phyloP scores from a whole-genome alignment of 1,284 basidiomycete genomes.

The Irpex sp. region DNA sequence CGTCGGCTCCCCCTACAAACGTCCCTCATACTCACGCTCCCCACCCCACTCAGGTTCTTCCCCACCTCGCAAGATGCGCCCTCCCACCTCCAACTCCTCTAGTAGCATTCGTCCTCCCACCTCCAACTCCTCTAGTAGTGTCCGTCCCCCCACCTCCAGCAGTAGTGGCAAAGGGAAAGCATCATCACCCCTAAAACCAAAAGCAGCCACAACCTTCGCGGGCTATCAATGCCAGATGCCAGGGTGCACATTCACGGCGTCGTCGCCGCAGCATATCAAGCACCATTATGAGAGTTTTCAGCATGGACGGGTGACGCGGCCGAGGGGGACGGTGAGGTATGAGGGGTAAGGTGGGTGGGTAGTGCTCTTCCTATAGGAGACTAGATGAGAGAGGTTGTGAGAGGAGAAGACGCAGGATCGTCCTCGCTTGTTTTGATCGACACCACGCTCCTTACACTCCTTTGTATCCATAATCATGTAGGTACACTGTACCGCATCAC shows the following conservation, averaged over 20 bases:
- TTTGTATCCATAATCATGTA: neutral
- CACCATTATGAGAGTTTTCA: slow-evolving; percentile 10
- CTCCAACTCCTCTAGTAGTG: neutral
- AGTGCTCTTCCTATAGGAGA: no score
- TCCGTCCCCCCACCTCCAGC: neutral
- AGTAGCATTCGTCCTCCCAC: neutral
- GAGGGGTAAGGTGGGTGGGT: no score
- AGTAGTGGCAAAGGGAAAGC: neutral
- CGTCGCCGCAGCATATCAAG: slow-evolving; percentile 5
- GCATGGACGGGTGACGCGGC: slow-evolving; percentile 2
- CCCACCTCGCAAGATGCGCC: neutral
- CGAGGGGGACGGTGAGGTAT: no score
- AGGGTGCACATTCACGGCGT: slow-evolving; percentile 5
- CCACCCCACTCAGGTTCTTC: neutral
- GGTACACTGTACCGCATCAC: neutral
- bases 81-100: neutral
- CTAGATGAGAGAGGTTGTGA: neutral
- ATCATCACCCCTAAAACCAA: slow-evolving; percentile 4
- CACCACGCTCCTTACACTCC: no score
- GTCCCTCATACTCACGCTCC: no score
- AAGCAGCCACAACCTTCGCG: neutral
- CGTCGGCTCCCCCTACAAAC: neutral
- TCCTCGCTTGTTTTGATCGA: no score
- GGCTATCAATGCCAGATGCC: slow-evolving; percentile 3
- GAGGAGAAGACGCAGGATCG: neutral